phyloP scores from a whole-genome alignment of 345 rosid genomes.

The Bruguiera sexangula region DNA sequence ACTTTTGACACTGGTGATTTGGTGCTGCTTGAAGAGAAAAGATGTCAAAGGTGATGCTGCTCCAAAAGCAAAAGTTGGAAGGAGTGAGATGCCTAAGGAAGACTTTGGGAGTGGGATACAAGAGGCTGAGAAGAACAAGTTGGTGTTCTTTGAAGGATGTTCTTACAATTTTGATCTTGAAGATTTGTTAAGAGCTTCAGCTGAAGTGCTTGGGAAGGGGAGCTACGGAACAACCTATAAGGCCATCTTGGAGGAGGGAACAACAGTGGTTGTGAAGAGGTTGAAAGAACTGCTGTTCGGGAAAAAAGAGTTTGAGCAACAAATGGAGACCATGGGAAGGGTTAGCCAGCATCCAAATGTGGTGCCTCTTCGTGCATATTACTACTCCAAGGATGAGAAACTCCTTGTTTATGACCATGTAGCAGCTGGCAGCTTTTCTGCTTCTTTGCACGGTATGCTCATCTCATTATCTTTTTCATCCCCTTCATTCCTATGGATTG shows the following conservation, averaged over 20 bases:
- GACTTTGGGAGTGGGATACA: constrained; percentile 94
- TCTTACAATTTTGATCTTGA: constrained; percentile 79
- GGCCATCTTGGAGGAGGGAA: constrained; percentile 89
- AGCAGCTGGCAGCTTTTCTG: constrained; percentile 61
- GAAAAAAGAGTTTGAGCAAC: constrained; percentile 88
- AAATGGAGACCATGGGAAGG: constrained; percentile 79
- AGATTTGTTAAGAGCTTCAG: constrained; percentile 90
- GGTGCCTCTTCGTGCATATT: constrained; percentile 85
- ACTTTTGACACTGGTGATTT: constrained; percentile 36
- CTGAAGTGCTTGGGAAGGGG: constrained; percentile 96
- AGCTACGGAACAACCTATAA: constrained; percentile 90
- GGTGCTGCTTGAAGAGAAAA: constrained; percentile 56
- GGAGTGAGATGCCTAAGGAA: constrained; percentile 60
- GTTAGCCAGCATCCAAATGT: constrained; percentile 67
- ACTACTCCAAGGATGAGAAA: constrained; percentile 93
- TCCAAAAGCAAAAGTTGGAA: constrained; percentile 47
- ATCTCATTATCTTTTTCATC: not conserved
- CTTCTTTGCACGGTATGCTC: constrained; percentile 64
- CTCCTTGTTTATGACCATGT: constrained; percentile 75
- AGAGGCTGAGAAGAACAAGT: constrained; percentile 92
- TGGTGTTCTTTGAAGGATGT: constrained; percentile 87
- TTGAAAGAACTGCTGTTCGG: constrained; percentile 71
- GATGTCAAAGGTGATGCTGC: constrained; percentile 30
- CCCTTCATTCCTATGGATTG: too few species aligned
- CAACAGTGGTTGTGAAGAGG: constrained; percentile 81